These are phyloP conservation scores for Aspergillus amoenus DNA, from an alignment of 2,329 filamentous ascomycete species.

Conservation along the genomic window DNA sequence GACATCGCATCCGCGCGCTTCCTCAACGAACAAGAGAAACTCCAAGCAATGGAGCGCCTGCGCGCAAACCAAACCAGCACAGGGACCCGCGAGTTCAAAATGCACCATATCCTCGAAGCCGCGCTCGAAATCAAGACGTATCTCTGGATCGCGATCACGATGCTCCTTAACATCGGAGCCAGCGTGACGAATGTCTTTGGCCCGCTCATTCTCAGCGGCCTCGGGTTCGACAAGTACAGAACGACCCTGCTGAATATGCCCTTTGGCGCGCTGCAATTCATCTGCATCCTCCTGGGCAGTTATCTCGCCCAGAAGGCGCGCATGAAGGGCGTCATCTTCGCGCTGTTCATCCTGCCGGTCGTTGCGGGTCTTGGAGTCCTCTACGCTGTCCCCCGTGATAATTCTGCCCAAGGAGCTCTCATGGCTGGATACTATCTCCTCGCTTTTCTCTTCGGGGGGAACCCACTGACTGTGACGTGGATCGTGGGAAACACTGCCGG, in stretches of 20 bases:
- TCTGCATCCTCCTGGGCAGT: slow-evolving; percentile 59
- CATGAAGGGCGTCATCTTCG: slow-evolving; percentile 58
- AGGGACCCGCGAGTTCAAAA: slow-evolving; percentile 47
- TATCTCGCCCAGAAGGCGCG: slow-evolving; percentile 58
- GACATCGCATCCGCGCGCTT: slow-evolving; percentile 55
- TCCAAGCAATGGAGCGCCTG: slow-evolving; percentile 50
- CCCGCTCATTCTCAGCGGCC: slow-evolving; percentile 60
- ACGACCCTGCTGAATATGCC: slow-evolving; percentile 66
- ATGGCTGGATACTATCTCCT: slow-evolving; percentile 65
- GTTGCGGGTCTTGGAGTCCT: slow-evolving; percentile 58
- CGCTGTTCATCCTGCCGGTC: slow-evolving; percentile 57
- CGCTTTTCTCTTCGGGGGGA: slow-evolving; percentile 65
- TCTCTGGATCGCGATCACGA: slow-evolving; percentile 60
- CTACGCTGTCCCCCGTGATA: slow-evolving; percentile 51
- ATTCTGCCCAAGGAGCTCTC: slow-evolving; percentile 47
- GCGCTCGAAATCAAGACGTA: slow-evolving; percentile 50
- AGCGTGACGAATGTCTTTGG: slow-evolving; percentile 65
- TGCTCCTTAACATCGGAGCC: slow-evolving; percentile 65
- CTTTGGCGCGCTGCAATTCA: slow-evolving; percentile 61
- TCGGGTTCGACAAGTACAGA: slow-evolving; percentile 59
- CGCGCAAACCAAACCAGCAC: slow-evolving; percentile 52
- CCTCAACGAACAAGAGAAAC: slow-evolving; percentile 47
- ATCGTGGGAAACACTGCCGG: slow-evolving; percentile 68
- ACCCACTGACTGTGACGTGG: slow-evolving; percentile 67
- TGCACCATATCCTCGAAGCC: slow-evolving; percentile 44